Conservation (phyloP, 2,329 filamentous ascomycete species). For the Sarocladiaceae sp. region DNA sequence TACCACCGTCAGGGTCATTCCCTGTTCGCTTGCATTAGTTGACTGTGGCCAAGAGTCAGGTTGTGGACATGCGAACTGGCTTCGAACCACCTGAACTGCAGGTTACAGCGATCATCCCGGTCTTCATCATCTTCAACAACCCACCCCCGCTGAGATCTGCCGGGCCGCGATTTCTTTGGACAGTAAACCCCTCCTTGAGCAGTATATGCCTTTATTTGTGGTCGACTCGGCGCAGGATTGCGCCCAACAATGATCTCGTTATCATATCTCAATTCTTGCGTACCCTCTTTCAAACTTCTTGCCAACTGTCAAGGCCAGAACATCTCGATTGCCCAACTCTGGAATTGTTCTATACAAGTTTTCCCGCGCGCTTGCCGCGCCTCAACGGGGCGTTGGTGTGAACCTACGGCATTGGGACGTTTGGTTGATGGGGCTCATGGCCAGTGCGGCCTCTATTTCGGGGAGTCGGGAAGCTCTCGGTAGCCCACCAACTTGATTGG, state of each 20-base stretch:
- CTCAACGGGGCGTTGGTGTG: neutral
- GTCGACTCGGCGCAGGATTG: neutral
- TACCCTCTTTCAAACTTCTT: neutral
- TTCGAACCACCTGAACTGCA: neutral
- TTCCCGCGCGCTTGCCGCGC: neutral
- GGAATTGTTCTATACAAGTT: neutral
- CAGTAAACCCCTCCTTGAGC: neutral
- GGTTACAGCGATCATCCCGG: neutral
- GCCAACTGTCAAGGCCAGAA: no score
- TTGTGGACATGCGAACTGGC: neutral
- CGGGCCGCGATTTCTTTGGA: neutral
- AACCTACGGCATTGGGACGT: neutral
- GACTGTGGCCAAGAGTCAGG: neutral
- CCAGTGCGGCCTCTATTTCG: neutral
- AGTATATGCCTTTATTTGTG: neutral
- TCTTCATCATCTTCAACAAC: neutral
- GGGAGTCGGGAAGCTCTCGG: neutral
- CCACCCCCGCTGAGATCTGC: slow-evolving; percentile 4
- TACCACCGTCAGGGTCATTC: neutral
- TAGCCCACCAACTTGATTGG: neutral
- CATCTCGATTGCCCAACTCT: no score
- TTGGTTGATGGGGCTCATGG: neutral
- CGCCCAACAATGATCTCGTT: neutral
- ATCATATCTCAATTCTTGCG: neutral
- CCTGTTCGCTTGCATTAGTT: neutral